Conservation (phyloP, 805 yeast genomes). For the Candida berthetii region DNA sequence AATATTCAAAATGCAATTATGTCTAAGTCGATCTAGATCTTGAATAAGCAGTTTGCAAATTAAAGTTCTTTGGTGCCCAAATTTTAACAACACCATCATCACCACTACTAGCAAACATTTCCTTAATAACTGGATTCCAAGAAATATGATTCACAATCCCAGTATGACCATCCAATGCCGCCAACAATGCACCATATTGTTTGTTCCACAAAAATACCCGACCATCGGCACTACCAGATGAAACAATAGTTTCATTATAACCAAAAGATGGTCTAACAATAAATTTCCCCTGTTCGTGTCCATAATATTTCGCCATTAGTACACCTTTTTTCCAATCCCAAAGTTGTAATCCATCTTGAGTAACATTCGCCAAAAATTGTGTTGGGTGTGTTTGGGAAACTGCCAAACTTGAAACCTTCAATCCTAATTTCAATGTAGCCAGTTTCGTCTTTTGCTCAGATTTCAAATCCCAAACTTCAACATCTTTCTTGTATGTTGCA, state of each 20-base stretch:
- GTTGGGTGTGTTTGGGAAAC: conserved; percentile 48
- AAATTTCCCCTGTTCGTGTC: conserved; percentile 64
- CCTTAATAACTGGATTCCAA: conserved; percentile 49
- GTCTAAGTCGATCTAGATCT: too few species aligned
- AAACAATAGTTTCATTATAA: conserved; percentile 56
- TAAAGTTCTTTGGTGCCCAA: conserved; percentile 41
- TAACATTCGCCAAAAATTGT: conserved; percentile 54
- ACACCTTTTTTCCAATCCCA: conserved; percentile 67
- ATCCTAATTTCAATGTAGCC: conserved; percentile 44
- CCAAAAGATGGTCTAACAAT: conserved; percentile 79
- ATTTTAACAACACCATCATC: conserved; percentile 71
- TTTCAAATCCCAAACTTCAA: conserved; percentile 53
- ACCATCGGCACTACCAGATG: conserved; percentile 85
- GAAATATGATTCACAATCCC: conserved; percentile 72
- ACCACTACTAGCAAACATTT: conserved; percentile 75
- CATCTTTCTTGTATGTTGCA: conserved; percentile 55
- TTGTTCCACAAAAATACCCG: conserved; percentile 74
- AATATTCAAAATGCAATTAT: too few species aligned
- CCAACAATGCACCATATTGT: conserved; percentile 58
- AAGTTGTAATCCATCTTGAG: conserved; percentile 71
- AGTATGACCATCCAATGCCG: conserved; percentile 52
- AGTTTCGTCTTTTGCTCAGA: conserved; percentile 31
- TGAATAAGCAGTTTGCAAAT: neutral
- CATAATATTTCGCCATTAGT: conserved; percentile 57
- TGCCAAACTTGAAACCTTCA: conserved; percentile 59